A percentile compares a stretch with the other conserved stretches of the same genome.
Evolutionary conservation across 768 basidiomycete species (phyloP).

Genomic region (Hydnomerulius pinastri): DNA sequence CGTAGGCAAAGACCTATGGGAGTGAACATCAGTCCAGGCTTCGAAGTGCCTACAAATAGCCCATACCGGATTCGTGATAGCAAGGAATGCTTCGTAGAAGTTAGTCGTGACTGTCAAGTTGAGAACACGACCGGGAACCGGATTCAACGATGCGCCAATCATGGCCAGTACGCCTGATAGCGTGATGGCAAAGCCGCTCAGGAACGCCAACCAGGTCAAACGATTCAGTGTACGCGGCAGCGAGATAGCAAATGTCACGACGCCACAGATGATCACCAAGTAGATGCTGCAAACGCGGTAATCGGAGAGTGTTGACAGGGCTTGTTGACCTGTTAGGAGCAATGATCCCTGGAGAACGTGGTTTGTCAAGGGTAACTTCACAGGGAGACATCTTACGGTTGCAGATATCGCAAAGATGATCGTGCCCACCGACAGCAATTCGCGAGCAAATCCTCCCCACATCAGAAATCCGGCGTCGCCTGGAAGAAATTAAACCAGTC

Average conservation of each 20-base stretch:
- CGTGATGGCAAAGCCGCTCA: constrained; percentile 42
- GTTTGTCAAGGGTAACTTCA: not conserved
- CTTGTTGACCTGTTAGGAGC: constrained; percentile 50
- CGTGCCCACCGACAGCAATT: constrained; percentile 46
- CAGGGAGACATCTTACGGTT: constrained; percentile 26
- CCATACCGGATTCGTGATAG: constrained; percentile 52
- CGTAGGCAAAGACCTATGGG: constrained; percentile 50
- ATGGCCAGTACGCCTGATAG: constrained; percentile 47
- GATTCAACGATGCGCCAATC: constrained; percentile 47
- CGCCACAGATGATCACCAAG: constrained; percentile 45
- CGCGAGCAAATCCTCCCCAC: constrained; percentile 47
- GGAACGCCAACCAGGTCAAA: constrained; percentile 45
- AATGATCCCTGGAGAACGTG: constrained; percentile 43
- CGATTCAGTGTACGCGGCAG: constrained; percentile 48
- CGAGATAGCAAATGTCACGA: constrained; percentile 41
- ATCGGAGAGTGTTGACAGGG: constrained; percentile 46
- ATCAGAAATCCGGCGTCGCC: constrained; percentile 53
- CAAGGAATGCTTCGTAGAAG: constrained; percentile 50
- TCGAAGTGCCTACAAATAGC: not conserved
- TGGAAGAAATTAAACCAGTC: constrained; percentile 15
- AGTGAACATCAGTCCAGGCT: not conserved
- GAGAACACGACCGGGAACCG: constrained; percentile 39
- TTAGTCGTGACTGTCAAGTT: constrained; percentile 36
- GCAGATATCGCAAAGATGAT: constrained; percentile 50
- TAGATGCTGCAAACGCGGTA: constrained; percentile 46